phyloP scores from a whole-genome alignment of 2,329 filamentous ascomycete species.

The Orbilia ellipsospora region DNA sequence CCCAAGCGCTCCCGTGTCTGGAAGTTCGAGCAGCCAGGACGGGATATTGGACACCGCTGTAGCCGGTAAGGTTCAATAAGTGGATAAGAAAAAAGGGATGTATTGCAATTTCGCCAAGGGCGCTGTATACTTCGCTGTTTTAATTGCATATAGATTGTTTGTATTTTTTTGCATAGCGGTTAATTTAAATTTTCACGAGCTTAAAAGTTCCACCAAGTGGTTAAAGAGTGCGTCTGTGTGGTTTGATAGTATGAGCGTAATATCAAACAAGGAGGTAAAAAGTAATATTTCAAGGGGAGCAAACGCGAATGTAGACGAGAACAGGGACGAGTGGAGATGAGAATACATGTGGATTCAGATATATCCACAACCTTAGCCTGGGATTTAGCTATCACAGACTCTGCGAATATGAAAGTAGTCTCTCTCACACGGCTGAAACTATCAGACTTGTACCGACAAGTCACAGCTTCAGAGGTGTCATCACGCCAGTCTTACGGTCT shows the following conservation, averaged over 20 bases:
- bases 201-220: not conserved
- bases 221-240: not conserved
- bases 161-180: not conserved
- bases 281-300: constrained; percentile 12
- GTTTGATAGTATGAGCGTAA: not conserved
- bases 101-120: not conserved
- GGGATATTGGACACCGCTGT: constrained; percentile 9
- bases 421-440: too few species aligned
- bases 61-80: constrained; percentile 12
- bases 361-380: too few species aligned
- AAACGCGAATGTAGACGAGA: too few species aligned
- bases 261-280: constrained; percentile 2
- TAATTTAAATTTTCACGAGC: not conserved
- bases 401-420: too few species aligned
- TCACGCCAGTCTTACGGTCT: too few species aligned
- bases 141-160: not conserved
- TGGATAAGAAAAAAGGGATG: not conserved
- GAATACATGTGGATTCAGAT: constrained; percentile 22
- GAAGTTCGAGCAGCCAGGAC: constrained; percentile 38
- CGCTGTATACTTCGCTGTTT: not conserved
- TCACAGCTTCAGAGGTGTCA: too few species aligned
- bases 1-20: constrained; percentile 26
- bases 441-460: too few species aligned
- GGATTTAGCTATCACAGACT: too few species aligned
- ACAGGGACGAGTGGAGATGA: constrained; percentile 9